These are phyloP conservation scores for Exsudoporus frostii DNA, from an alignment of 768 basidiomycete species.

Conservation along the genomic window DNA sequence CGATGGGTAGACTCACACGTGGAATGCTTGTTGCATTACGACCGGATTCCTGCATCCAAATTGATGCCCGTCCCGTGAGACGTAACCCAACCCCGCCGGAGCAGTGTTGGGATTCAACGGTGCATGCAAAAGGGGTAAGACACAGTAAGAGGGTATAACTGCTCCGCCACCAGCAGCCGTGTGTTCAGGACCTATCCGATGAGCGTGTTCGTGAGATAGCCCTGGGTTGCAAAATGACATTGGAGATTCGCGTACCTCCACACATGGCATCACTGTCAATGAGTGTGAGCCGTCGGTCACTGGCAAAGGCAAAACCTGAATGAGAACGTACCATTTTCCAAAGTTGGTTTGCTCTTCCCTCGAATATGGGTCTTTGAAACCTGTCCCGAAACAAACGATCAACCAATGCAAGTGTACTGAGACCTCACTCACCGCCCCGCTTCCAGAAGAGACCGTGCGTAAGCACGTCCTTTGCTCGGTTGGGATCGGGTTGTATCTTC, in stretches of 20 bases:
- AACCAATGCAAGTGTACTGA: too few relatives aligned
- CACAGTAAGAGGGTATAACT: slow-evolving; percentile 52
- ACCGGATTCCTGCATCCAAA: slow-evolving; percentile 55
- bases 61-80: slow-evolving; percentile 55
- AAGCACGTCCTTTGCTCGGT: slow-evolving; percentile 49
- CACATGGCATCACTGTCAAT: slow-evolving; percentile 48
- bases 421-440: slow-evolving; percentile 43
- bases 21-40: slow-evolving; percentile 51
- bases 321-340: slow-evolving; percentile 44
- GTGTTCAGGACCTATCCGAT: slow-evolving; percentile 48
- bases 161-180: slow-evolving; percentile 34
- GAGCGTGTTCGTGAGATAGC: background rate
- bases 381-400: slow-evolving; percentile 24
- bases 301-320: background rate
- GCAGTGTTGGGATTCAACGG: slow-evolving; percentile 29
- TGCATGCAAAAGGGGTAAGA: slow-evolving; percentile 51
- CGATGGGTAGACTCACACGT: slow-evolving; percentile 45
- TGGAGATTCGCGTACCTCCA: slow-evolving; percentile 31
- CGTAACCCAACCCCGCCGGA: slow-evolving; percentile 39
- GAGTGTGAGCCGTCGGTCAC: background rate
- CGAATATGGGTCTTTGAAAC: slow-evolving; percentile 64
- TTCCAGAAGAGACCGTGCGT: slow-evolving; percentile 56
- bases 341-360: slow-evolving; percentile 53
- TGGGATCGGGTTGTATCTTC: slow-evolving; percentile 44
- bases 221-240: background rate